These are phyloP conservation scores for Priceomyces melissophilus DNA, from an alignment of 805 yeast species.

Conservation along the genomic window DNA sequence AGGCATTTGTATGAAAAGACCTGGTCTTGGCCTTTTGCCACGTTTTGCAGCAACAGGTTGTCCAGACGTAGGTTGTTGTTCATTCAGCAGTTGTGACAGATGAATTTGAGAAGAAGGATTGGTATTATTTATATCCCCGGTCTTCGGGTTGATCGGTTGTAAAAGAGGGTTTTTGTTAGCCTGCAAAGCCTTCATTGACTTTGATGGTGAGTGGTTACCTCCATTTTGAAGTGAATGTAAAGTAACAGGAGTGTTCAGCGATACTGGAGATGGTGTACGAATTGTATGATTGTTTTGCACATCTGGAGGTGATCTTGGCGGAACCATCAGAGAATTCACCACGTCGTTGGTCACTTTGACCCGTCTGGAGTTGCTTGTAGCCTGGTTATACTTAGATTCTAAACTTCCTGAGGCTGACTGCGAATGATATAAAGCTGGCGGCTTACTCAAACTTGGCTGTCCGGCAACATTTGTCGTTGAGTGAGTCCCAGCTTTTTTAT, in stretches of 20 bases:
- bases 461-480: conserved; percentile 7
- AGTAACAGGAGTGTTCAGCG: conserved; percentile 18
- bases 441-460: conserved; percentile 33
- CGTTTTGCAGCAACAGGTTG: conserved; percentile 6
- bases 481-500: conserved; percentile 5
- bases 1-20: conserved; percentile 72
- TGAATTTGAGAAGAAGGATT: not conserved
- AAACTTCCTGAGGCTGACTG: conserved; percentile 41
- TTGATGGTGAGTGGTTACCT: conserved; percentile 35
- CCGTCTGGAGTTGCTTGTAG: conserved; percentile 19
- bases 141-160: conserved; percentile 53
- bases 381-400: conserved; percentile 25
- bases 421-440: conserved; percentile 41
- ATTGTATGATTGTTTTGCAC: conserved; percentile 30
- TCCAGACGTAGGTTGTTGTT: not conserved
- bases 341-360: conserved; percentile 38
- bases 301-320: conserved; percentile 37
- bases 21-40: conserved; percentile 45
- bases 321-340: conserved; percentile 24
- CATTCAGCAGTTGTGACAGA: not conserved
- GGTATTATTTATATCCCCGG: conserved; percentile 7
- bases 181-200: conserved; percentile 50
- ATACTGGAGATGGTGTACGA: conserved; percentile 37
- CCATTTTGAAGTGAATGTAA: conserved; percentile 10
- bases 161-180: conserved; percentile 43